These are phyloP conservation scores for Drosera spatulata DNA, from an alignment of 179 eudicot species.

Conservation along the genomic window DNA sequence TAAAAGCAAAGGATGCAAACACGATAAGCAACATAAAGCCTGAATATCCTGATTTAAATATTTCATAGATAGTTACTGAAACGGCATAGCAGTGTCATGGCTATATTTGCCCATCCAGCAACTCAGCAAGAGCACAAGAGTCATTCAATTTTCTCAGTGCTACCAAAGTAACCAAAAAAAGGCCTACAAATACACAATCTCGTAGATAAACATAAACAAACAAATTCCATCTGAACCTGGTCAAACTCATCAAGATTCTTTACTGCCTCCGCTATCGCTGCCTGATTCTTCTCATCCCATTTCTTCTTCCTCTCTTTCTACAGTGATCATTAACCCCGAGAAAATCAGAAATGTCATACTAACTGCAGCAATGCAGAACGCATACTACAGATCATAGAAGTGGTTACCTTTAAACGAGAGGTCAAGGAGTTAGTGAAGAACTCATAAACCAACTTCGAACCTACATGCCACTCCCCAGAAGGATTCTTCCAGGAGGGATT, in stretches of 20 bases:
- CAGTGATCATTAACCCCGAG: not conserved
- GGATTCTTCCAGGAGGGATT: slow-evolving; percentile 94
- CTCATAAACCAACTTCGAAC: slow-evolving; percentile 81
- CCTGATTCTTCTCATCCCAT: slow-evolving; percentile 93
- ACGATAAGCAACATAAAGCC: no score
- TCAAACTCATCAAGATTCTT: slow-evolving; percentile 67
- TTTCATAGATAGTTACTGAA: no score
- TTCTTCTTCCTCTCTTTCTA: slow-evolving; percentile 82
- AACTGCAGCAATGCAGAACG: not conserved
- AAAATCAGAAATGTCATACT: not conserved
- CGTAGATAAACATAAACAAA: not conserved
- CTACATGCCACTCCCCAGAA: slow-evolving; percentile 94
- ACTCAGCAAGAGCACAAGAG: not conserved
- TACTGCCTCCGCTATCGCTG: slow-evolving; percentile 78
- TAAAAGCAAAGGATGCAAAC: not conserved
- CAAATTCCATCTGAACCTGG: slow-evolving; percentile 29
- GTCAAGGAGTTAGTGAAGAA: slow-evolving; percentile 71
- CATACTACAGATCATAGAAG: not conserved
- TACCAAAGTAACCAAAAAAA: not conserved
- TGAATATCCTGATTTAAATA: no score
- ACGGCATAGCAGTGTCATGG: no score
- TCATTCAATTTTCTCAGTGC: not conserved
- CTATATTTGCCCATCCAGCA: not conserved
- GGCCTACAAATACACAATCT: no score
- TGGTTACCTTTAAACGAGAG: slow-evolving; percentile 72